Evolutionary conservation across 2,329 filamentous ascomycete genomes (phyloP).

Genomic region (Tolypocladium pustulatum): DNA sequence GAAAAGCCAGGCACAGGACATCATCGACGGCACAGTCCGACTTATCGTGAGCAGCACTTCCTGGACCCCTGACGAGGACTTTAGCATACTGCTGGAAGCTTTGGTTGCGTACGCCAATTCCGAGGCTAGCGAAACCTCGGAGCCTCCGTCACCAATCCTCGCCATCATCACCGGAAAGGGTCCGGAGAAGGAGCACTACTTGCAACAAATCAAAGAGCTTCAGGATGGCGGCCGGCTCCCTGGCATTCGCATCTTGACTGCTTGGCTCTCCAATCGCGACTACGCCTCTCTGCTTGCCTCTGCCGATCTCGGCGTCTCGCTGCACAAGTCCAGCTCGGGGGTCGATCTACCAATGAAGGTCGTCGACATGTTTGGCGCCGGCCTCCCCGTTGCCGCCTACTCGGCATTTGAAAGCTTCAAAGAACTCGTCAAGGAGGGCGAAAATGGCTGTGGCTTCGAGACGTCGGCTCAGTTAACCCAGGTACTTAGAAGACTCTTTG

Average conservation of each 20-base stretch:
- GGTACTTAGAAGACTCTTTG: slow-evolving; percentile 56
- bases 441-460: slow-evolving; percentile 79
- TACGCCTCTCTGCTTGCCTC: slow-evolving; percentile 77
- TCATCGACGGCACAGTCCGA: slow-evolving; percentile 47
- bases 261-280: slow-evolving; percentile 75
- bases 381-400: slow-evolving; percentile 83
- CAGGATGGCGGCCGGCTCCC: slow-evolving; percentile 51
- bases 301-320: slow-evolving; percentile 79
- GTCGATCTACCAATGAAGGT: slow-evolving; percentile 99
- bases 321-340: slow-evolving; percentile 89
- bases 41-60: slow-evolving; percentile 89
- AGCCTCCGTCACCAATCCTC: slow-evolving; percentile 52
- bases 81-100: slow-evolving; percentile 75
- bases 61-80: slow-evolving; percentile 96
- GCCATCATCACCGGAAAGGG: slow-evolving; percentile 94
- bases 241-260: slow-evolving; percentile 63
- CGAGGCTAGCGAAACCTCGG: slow-evolving; percentile 27
- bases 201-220: slow-evolving; percentile 52
- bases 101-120: slow-evolving; percentile 60
- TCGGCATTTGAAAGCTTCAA: slow-evolving; percentile 76
- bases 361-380: slow-evolving; percentile 96
- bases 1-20: slow-evolving; percentile 43
- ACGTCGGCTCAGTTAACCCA: slow-evolving; percentile 54
- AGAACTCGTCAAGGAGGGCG: slow-evolving; percentile 79
- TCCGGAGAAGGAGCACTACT: slow-evolving; percentile 68